These are phyloP conservation scores for Sonneratia caseolaris DNA, from an alignment of 345 rosid genomes.

Conservation along the genomic window DNA sequence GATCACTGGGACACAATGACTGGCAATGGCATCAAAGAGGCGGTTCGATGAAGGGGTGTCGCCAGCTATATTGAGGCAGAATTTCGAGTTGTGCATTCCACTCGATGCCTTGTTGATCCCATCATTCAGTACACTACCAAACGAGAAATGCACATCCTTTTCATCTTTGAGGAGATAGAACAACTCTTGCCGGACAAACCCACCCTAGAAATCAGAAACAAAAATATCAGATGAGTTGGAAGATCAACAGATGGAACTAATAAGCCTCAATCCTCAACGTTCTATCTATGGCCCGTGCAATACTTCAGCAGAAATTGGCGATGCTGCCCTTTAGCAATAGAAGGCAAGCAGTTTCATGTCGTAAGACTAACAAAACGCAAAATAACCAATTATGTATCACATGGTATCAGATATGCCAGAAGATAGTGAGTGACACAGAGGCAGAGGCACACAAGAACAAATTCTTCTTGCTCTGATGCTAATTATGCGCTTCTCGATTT, in stretches of 20 bases:
- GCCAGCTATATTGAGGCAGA: constrained; percentile 11
- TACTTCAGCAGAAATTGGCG: too few relatives aligned
- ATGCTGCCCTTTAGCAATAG: too few relatives aligned
- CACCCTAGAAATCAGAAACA: background rate
- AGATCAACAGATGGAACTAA: background rate
- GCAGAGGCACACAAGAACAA: too few relatives aligned
- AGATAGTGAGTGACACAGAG: too few relatives aligned
- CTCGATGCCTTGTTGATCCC: constrained; percentile 6
- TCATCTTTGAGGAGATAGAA: constrained; percentile 10
- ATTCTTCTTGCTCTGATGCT: too few relatives aligned
- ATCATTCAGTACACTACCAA: constrained; percentile 3
- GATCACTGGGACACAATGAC: constrained; percentile 38
- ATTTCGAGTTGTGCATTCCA: constrained; percentile 7
- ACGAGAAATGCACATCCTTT: constrained; percentile 8
- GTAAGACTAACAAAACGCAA: too few relatives aligned
- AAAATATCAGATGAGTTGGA: background rate
- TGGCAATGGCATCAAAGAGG: constrained; percentile 34
- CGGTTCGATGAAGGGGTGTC: constrained; percentile 19
- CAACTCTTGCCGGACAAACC: constrained; percentile 9
- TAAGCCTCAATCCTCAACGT: background rate
- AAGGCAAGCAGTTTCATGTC: too few relatives aligned
- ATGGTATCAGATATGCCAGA: too few relatives aligned
- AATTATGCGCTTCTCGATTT: too few relatives aligned
- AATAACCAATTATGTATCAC: too few relatives aligned
- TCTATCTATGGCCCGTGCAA: too few relatives aligned